These are phyloP conservation scores for Malus hybrid DNA, from an alignment of 331 rosid species.

Conservation along the genomic window DNA sequence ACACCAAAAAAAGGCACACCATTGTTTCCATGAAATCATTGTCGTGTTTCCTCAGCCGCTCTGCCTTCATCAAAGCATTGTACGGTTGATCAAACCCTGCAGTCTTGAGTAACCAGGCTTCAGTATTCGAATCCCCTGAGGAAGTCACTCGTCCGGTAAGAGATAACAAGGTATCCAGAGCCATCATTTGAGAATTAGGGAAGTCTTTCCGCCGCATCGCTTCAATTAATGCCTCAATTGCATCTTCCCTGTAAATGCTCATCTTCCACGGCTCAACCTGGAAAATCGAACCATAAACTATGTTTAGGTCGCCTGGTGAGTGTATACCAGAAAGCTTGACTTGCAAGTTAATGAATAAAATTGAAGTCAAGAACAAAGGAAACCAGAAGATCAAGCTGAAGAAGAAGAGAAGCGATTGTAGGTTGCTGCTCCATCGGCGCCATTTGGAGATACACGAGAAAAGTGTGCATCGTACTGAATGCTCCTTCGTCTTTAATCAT, in stretches of 20 bases:
- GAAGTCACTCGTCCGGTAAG: slow-evolving; percentile 65
- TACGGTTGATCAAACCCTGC: slow-evolving; percentile 85
- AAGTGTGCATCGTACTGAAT: slow-evolving; percentile 82
- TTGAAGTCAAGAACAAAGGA: slow-evolving; percentile 15
- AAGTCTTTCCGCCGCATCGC: slow-evolving; percentile 65
- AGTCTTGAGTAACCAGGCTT: slow-evolving; percentile 78
- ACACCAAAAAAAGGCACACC: slow-evolving; percentile 31
- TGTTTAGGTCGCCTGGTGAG: not conserved
- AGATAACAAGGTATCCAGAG: slow-evolving; percentile 59
- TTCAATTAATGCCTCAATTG: slow-evolving; percentile 71
- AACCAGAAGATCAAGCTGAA: slow-evolving; percentile 96
- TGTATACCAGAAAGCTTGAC: not conserved
- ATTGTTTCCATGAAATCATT: slow-evolving; percentile 47
- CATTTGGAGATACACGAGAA: slow-evolving; percentile 88
- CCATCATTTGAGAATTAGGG: slow-evolving; percentile 54
- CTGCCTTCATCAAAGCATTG: slow-evolving; percentile 59
- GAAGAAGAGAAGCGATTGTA: slow-evolving; percentile 71
- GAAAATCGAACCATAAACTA: slow-evolving; percentile 18
- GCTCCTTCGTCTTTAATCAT: slow-evolving; percentile 82
- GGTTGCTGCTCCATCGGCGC: slow-evolving; percentile 83
- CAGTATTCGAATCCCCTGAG: slow-evolving; percentile 60
- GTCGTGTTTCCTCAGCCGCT: slow-evolving; percentile 38
- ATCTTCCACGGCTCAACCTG: slow-evolving; percentile 86
- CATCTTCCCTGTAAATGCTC: slow-evolving; percentile 95
- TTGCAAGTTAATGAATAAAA: not conserved